These are phyloP conservation scores for Boletus speciosus DNA, from an alignment of 768 basidiomycete genomes.

Conservation along the genomic window DNA sequence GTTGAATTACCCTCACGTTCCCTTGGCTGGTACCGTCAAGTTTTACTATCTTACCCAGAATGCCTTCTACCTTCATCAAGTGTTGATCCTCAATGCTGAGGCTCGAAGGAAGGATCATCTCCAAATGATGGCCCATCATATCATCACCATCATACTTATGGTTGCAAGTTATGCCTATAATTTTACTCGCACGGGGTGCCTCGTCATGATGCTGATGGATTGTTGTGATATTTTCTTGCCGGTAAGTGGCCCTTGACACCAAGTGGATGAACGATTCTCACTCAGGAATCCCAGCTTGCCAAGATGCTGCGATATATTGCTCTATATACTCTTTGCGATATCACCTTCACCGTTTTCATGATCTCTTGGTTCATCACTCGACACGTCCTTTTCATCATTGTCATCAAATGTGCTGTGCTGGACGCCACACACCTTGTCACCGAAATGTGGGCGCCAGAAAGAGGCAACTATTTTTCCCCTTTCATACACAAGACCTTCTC, in stretches of 20 bases:
- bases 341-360: slow-evolving; percentile 77
- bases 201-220: slow-evolving; percentile 93
- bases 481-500: slow-evolving; percentile 47
- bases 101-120: slow-evolving; percentile 86
- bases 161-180: slow-evolving; percentile 73
- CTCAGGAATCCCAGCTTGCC: slow-evolving; percentile 55
- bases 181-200: slow-evolving; percentile 84
- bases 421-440: slow-evolving; percentile 47
- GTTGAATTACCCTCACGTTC: slow-evolving; percentile 78
- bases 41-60: slow-evolving; percentile 85
- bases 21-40: slow-evolving; percentile 78
- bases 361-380: slow-evolving; percentile 89
- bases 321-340: slow-evolving; percentile 62
- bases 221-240: slow-evolving; percentile 90
- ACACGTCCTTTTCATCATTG: slow-evolving; percentile 73
- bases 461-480: slow-evolving; percentile 54
- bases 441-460: slow-evolving; percentile 57
- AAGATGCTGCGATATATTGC: slow-evolving; percentile 93
- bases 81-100: slow-evolving; percentile 90
- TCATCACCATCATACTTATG: slow-evolving; percentile 83
- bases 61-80: slow-evolving; percentile 89
- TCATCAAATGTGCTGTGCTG: slow-evolving; percentile 58
- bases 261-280: background rate
- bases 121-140: slow-evolving; percentile 96
- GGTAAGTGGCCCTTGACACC: slow-evolving; percentile 44